A percentile compares a stretch with the other conserved stretches of the same genome.
Evolutionary conservation across 306 rosid species (phyloP).

Genomic region (Vigna angularis): DNA sequence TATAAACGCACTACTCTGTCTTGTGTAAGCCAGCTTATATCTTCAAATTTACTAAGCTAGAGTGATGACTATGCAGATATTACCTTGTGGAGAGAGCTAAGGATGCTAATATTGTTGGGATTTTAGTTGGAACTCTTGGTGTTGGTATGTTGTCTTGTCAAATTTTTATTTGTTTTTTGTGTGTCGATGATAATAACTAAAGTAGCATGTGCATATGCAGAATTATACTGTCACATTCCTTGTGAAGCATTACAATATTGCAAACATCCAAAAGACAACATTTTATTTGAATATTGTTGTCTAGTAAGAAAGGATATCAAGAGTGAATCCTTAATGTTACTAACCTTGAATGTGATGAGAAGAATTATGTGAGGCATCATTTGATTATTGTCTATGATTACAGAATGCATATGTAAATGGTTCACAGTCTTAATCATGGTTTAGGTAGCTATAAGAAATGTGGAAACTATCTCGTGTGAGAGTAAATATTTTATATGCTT

Average conservation of each 20-base stretch:
- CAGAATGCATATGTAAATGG: neutral
- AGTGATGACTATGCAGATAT: constrained; percentile 64
- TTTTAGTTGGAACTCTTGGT: constrained; percentile 97
- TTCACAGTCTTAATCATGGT: constrained; percentile 3
- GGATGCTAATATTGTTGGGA: constrained; percentile 90
- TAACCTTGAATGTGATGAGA: constrained; percentile 33
- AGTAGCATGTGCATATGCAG: constrained; percentile 10
- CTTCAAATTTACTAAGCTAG: neutral
- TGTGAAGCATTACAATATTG: neutral
- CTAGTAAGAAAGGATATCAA: neutral
- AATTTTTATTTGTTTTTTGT: constrained; percentile 6
- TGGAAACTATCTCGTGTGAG: constrained; percentile 12
- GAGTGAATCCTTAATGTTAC: neutral
- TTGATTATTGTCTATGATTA: constrained; percentile 16
- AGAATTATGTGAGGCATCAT: constrained; percentile 12
- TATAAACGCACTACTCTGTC: constrained; percentile 7
- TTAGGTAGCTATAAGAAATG: constrained; percentile 28
- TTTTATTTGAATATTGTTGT: neutral
- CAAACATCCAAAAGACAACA: constrained; percentile 9
- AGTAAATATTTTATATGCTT: constrained; percentile 7
- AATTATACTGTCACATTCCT: neutral
- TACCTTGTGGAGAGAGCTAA: constrained; percentile 92
- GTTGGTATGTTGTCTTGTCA: constrained; percentile 62
- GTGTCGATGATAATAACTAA: constrained; percentile 26
- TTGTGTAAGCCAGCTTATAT: constrained; percentile 21